Evolutionary conservation across 2,329 filamentous ascomycete genomes (phyloP), one percentile per base, ranked within the genome.

Genomic region (Claviceps fusiformis): DNA sequence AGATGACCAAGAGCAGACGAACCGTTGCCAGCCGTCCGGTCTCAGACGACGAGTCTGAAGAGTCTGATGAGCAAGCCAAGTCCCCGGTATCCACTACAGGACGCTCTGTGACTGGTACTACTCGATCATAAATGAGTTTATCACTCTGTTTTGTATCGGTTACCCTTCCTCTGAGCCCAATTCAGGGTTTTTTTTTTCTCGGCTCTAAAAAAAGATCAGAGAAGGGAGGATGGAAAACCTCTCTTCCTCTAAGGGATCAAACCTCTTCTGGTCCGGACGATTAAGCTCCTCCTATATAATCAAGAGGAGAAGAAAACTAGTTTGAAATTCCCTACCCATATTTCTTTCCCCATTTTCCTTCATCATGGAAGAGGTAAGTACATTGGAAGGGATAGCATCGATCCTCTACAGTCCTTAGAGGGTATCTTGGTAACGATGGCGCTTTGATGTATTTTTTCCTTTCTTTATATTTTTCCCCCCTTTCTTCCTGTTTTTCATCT

Each of bases 1-100:
- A 79, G 76, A 79, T 79, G 77, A 78, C 76, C 62, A 79, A 78
- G 69, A 76, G 71, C 66, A 69, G 73, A 52, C 69, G 75, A 53
- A 75, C 71, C 44, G 67, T 74, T n/a, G 68, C 68, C 54, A 61
- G 75, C 66, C 72, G 74, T 47, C 70, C 70, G 3, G 67, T 68
- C 13, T 79, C 76, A 57, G 76, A 79, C 52, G 76, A 79, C 56
- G 77, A 79, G 45, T 79, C 76, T 10, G 76, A 76, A 57, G 69
- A 71, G 58, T 72, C 70, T 58, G 71, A 74, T 50, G 62, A 63
- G 15, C 55, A 54, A 27, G 52, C 57, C 55, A 58, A 55, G 46
- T 56, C 57, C 1, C 57, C 57, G 35, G 49, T 39, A 39, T 47
- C 57, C 15, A 44, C 55, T 4, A 35, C 35, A 9, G 49, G 54